Evolutionary conservation across 1,284 basidiomycete species (phyloP), one percentile per base, ranked within the genome.

Genomic region (Marasmius fiardii): DNA sequence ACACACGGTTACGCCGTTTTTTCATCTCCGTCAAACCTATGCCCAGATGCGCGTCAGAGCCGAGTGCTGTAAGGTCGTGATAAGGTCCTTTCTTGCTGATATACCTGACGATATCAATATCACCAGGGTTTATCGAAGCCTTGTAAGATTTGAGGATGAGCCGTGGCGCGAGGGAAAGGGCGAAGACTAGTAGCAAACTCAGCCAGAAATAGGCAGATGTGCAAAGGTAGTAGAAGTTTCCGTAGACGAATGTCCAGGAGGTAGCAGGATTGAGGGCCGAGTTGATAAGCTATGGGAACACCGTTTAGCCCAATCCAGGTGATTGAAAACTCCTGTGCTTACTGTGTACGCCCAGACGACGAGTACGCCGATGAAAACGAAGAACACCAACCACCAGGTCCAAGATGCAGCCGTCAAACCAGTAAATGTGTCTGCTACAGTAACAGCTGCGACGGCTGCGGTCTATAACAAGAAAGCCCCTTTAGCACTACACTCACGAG

Each of bases 301-400:
- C 58, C 44, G 14, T 12, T 33, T 23, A 7, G n/a, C n/a, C 8
- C 4, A 33, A 23, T 26, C 14, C 2, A 37, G 45, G 4, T 16
- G 45, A 20, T 41, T 2, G 3, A 39, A 53, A 43, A 47, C 4
- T 45, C 1, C 10, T 6, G 10, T 0, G 63, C 83, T 64, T 65
- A 91, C 90, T 7, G 95, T 95, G 68, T 89, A 99, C 34, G 82
- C 74, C 74, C 83, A 83, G 43, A 94, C 69, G 28, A 95, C 71
- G 11, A 89, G 69, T 48, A 89, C 85, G 26, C 96, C 97, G 58
- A 98, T 71, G 58, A 84, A 81, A 16, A 98, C 79, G 31, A 86
- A 86, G 61, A 92, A 93, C 68, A 91, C 89, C 12, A 98, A 90
- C 93, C 94, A 99, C 60, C 83, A 88, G 10, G 90, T 98, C 96